Evolutionary conservation across 495 filamentous ascomycete species (phyloP), one percentile per base, ranked within the genome.

Genomic region (Trichoderma virens): DNA sequence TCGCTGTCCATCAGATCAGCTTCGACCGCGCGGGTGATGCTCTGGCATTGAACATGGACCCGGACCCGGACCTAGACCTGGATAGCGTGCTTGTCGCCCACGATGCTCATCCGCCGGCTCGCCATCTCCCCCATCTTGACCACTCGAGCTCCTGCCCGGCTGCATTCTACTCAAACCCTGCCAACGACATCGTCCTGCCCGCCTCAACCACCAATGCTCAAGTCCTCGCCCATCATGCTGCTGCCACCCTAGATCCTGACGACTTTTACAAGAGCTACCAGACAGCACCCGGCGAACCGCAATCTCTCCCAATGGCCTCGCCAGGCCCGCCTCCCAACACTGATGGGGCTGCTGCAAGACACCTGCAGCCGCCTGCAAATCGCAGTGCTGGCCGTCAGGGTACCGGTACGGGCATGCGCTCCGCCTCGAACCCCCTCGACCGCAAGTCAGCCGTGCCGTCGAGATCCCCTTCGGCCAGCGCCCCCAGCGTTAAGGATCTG

Each of bases 401-500:
- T 56, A 35, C 32, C 32, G 11, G 32, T 35, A 35, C 32, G 5
- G 32, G 66, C 63, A 62, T 71, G 63, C 81, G 82, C 47, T 79
- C 81, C 23, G 78, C 70, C 51, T 85, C 81, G 59, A 81, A 75
- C 68, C 80, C 82, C 64, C 67, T 81, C 60, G 78, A 79, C 61
- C 74, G 76, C 64, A 71, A 73, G 47, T 35, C 68, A 30, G 67
- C 61, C 20, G 59, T 68, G 16, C 67, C 68, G 62, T 65, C 73
- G 38, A 71, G 68, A 59, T 68, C 76, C 20, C 70, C 71, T 47
- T 62, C 72, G n/a, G 62, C 67, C 61, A 66, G 65, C 62, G 69
- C 73, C 32, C 71, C 77, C 30, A 85, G 80, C 68, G 82, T 85
- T 31, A 82, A 80, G 70, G 82, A 85, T 69, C 71, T 83, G 47